A percentile compares a stretch with the other conserved stretches of the same genome.
These are phyloP conservation scores for Monilinia fructicola DNA, from an alignment of 2,329 filamentous ascomycete species.

Conservation along the genomic window DNA sequence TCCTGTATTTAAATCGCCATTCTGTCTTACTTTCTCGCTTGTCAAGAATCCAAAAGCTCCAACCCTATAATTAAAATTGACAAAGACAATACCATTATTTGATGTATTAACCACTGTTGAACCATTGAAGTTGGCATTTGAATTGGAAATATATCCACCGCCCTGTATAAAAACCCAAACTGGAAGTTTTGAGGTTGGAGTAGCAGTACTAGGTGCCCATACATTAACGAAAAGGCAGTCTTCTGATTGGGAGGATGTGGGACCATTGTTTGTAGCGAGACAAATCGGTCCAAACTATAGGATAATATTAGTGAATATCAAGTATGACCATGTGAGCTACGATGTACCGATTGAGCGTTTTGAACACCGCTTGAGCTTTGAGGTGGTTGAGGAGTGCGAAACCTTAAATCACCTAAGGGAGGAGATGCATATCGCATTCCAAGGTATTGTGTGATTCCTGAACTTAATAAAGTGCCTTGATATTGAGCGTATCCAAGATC, in stretches of 20 bases:
- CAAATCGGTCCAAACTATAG: slow-evolving; percentile 24
- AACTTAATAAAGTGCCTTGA: slow-evolving; percentile 51
- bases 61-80: slow-evolving; percentile 64
- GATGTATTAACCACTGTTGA: slow-evolving; percentile 49
- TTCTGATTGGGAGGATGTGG: slow-evolving; percentile 18
- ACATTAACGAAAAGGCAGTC: slow-evolving; percentile 50
- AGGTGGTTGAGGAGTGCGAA: slow-evolving; percentile 45
- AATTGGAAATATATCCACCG: slow-evolving; percentile 48
- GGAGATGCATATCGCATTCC: slow-evolving; percentile 71
- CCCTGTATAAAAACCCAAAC: slow-evolving; percentile 56
- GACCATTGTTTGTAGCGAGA: slow-evolving; percentile 9
- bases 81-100: slow-evolving; percentile 51
- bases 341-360: slow-evolving; percentile 11
- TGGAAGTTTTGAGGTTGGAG: slow-evolving; percentile 47
- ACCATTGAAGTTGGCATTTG: slow-evolving; percentile 55
- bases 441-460: slow-evolving; percentile 67
- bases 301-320: background rate
- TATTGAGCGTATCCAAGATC: slow-evolving; percentile 67
- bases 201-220: slow-evolving; percentile 46
- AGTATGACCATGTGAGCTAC: background rate
- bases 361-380: slow-evolving; percentile 3
- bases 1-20: slow-evolving; percentile 62
- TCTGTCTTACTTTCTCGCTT: slow-evolving; percentile 52
- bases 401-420: slow-evolving; percentile 64
- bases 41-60: slow-evolving; percentile 63